Percentiles rank a stretch among this genome's conserved stretches.
These are phyloP conservation scores for Talaromyces sp. DNA, from an alignment of 2,329 filamentous ascomycete genomes.

Conservation along the genomic window DNA sequence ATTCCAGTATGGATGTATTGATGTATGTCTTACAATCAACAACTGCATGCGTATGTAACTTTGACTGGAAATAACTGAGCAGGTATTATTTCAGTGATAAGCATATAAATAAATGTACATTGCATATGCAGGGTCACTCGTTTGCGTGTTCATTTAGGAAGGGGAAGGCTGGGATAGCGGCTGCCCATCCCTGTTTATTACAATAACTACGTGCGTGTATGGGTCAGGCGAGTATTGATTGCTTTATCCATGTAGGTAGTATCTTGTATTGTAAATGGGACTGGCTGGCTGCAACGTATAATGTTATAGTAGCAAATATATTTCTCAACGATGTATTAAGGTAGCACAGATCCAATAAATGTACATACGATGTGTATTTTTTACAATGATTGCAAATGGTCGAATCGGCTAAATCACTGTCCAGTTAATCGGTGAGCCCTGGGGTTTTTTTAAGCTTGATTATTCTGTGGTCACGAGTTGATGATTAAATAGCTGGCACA, in stretches of 20 bases:
- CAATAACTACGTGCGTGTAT: not conserved
- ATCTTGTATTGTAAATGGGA: not conserved
- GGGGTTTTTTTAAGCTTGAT: not conserved
- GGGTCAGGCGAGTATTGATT: not conserved
- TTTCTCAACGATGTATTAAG: not conserved
- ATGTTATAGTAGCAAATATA: not conserved
- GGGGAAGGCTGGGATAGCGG: not conserved
- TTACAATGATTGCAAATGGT: not conserved
- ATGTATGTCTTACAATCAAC: not conserved
- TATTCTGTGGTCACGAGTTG: not conserved
- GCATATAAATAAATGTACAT: conserved; percentile 7
- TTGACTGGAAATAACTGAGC: not conserved
- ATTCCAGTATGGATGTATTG: not conserved
- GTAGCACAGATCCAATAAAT: not conserved
- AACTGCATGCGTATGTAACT: not conserved
- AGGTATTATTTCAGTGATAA: conserved; percentile 5
- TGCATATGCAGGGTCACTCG: conserved; percentile 15
- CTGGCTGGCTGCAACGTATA: conserved; percentile 2
- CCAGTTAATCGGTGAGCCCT: not conserved
- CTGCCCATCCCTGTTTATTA: not conserved
- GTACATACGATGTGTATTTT: not conserved
- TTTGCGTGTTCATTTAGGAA: not conserved
- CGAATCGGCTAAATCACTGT: not conserved
- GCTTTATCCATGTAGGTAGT: not conserved
- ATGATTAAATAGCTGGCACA: not conserved